These are phyloP conservation scores for Raphanus sativus DNA, from an alignment of 345 rosid genomes.

Conservation along the genomic window DNA sequence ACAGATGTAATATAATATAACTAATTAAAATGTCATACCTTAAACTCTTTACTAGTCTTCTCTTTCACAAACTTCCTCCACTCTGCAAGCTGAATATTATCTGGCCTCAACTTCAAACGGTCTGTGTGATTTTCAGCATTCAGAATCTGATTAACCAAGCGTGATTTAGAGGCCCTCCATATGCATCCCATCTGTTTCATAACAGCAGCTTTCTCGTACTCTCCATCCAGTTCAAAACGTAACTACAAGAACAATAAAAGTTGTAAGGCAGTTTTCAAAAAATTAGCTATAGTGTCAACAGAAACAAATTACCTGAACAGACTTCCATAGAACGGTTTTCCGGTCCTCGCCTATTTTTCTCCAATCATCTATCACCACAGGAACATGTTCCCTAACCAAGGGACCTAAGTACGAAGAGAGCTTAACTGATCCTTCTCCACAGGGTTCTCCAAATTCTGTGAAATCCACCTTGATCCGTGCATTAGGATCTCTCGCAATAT, in stretches of 20 bases:
- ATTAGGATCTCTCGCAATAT: too few species aligned
- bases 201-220: background rate
- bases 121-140: background rate
- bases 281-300: too few species aligned
- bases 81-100: background rate
- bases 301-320: too few species aligned
- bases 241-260: background rate
- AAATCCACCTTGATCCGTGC: too few species aligned
- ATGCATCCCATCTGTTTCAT: background rate
- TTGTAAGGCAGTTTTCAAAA: too few species aligned
- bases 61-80: background rate
- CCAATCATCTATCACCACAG: too few species aligned
- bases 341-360: too few species aligned
- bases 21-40: background rate
- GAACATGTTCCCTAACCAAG: too few species aligned
- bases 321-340: too few species aligned
- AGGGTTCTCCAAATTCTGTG: too few species aligned
- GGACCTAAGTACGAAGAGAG: too few species aligned
- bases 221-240: conserved; percentile 2
- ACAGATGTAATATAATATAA: background rate
- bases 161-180: background rate
- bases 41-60: background rate
- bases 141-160: background rate
- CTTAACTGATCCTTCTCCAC: too few species aligned
- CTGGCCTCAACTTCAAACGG: background rate